Evolutionary conservation across 2,329 filamentous ascomycete genomes (phyloP).

Genomic region (Xylariaceae sp.): DNA sequence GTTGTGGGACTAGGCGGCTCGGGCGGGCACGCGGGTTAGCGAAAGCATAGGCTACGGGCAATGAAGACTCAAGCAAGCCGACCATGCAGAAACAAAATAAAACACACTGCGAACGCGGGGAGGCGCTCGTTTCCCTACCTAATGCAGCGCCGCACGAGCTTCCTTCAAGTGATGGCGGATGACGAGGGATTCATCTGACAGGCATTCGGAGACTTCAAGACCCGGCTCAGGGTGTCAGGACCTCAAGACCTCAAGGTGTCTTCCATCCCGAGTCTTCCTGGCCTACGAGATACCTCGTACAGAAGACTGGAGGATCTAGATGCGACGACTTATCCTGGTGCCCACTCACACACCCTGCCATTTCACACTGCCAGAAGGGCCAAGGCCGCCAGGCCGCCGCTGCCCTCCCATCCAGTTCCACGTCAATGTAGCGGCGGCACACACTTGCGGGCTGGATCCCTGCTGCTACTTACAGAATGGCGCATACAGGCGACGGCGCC

Average conservation of each 20-base stretch:
- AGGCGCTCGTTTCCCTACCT: constrained; percentile 16
- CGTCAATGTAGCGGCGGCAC: no score
- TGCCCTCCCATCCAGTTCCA: constrained; percentile 7
- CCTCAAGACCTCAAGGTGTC: no score
- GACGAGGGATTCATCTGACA: constrained; percentile 5
- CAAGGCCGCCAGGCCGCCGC: neutral
- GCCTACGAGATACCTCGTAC: no score
- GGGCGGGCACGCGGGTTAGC: no score
- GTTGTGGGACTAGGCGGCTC: no score
- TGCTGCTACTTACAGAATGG: constrained; percentile 22
- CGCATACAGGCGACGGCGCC: constrained; percentile 16
- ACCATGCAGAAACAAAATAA: constrained; percentile 22
- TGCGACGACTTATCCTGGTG: no score
- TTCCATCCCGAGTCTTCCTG: no score
- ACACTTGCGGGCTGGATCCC: constrained; percentile 17
- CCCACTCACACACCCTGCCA: no score
- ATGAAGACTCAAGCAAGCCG: no score
- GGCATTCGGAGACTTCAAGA: constrained; percentile 11
- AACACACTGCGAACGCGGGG: constrained; percentile 20
- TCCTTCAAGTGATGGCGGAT: constrained; percentile 6
- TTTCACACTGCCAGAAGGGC: no score
- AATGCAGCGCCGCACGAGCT: constrained; percentile 4
- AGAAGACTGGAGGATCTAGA: no score
- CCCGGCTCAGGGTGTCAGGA: no score
- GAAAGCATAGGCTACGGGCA: neutral